Evolutionary conservation across 176 grass and related monocot species (phyloP).

Genomic region (Oryza glumipatula): DNA sequence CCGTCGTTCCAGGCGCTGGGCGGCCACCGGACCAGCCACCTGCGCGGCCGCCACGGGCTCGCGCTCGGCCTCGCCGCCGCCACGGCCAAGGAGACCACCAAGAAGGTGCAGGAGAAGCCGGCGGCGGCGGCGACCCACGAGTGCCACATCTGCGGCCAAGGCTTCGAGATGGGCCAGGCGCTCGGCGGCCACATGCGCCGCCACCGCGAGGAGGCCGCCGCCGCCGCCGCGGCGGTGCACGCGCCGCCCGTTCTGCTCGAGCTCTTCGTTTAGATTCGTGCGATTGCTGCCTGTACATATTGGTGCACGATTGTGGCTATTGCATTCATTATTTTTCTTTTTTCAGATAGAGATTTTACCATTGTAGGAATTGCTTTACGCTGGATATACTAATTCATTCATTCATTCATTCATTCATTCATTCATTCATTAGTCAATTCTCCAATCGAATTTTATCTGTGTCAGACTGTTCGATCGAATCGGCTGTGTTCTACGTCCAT

Average conservation of each 20-base stretch:
- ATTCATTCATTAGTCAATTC: background rate
- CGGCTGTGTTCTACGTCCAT: background rate
- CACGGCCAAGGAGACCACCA: background rate
- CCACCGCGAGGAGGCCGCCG: slow-evolving; percentile 37
- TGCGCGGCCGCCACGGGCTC: slow-evolving; percentile 51
- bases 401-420: background rate
- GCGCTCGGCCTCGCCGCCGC: slow-evolving; percentile 27
- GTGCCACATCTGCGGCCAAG: slow-evolving; percentile 58
- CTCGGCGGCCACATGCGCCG: slow-evolving; percentile 67
- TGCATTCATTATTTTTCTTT: background rate
- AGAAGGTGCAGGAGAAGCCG: background rate
- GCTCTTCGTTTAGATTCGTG: slow-evolving; percentile 48
- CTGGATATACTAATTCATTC: background rate
- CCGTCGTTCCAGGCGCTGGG: slow-evolving; percentile 68
- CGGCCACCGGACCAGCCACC: slow-evolving; percentile 68
- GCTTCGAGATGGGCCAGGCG: slow-evolving; percentile 65
- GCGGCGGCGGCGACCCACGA: background rate
- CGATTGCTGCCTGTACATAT: background rate
- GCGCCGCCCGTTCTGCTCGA: slow-evolving; percentile 48
- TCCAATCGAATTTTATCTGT: background rate
- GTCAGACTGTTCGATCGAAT: background rate
- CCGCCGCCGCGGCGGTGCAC: slow-evolving; percentile 1
- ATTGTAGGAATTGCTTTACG: background rate
- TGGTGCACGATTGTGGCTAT: background rate
- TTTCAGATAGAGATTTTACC: background rate